Percentiles rank a stretch among this genome's conserved stretches.
These are phyloP conservation scores for Brasilioporus rufonigricans DNA, from an alignment of 768 basidiomycete species.

Conservation along the genomic window DNA sequence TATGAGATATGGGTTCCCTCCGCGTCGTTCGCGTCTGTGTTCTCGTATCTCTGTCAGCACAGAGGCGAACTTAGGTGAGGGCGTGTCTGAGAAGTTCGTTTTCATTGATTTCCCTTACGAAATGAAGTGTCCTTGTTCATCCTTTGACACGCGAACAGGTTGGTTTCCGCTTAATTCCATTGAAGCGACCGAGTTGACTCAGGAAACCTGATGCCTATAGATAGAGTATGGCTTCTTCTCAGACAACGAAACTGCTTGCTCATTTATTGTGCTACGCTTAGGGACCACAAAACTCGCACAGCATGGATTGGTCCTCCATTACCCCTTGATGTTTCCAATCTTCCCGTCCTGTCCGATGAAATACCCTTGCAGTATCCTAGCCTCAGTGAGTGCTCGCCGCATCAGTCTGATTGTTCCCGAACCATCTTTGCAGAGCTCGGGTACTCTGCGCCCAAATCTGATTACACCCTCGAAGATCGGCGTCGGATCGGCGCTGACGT, in stretches of 20 bases:
- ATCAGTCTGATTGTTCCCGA: neutral
- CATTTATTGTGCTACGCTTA: slow-evolving; percentile 25
- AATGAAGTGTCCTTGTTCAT: slow-evolving; percentile 63
- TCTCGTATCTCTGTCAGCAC: slow-evolving; percentile 70
- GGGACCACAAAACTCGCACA: slow-evolving; percentile 65
- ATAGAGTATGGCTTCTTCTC: slow-evolving; percentile 37
- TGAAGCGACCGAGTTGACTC: neutral
- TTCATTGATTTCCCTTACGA: neutral
- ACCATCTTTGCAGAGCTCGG: slow-evolving; percentile 51
- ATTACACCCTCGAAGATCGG: slow-evolving; percentile 58
- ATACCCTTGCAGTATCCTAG: slow-evolving; percentile 70
- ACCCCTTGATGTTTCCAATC: slow-evolving; percentile 57
- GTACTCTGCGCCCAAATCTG: slow-evolving; percentile 54
- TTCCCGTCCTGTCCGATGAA: slow-evolving; percentile 50
- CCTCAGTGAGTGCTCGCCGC: slow-evolving; percentile 46
- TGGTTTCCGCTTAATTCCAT: slow-evolving; percentile 19
- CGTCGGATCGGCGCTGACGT: slow-evolving; percentile 58
- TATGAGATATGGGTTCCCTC: slow-evolving; percentile 81
- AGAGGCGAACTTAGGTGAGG: slow-evolving; percentile 64
- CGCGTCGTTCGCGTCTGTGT: slow-evolving; percentile 73
- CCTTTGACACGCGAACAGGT: slow-evolving; percentile 73
- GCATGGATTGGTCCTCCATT: slow-evolving; percentile 76
- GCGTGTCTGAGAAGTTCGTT: neutral
- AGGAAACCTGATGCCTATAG: slow-evolving; percentile 31
- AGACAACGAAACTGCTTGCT: neutral